Base-by-base conservation (phyloP, 2,329 filamentous ascomycete genomes). In the Phaeosphaeria sp. region DNA sequence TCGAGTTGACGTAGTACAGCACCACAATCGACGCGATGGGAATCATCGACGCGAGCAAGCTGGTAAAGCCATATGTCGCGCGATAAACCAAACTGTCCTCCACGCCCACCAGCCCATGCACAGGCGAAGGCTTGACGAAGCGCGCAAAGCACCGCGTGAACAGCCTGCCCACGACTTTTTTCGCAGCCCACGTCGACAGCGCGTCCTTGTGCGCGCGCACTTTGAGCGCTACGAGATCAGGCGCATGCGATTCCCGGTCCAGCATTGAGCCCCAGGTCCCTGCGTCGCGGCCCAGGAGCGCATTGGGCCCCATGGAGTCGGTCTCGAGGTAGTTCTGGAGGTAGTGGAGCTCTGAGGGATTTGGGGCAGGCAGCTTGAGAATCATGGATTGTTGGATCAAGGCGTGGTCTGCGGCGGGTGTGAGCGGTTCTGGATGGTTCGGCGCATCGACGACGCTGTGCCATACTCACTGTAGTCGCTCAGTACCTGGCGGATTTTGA, bases 21-120 rank as follows among this genome's bases (percentile, higher is more conserved):
- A 69, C 57, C 1, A 59, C 39, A 6, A 73, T 72, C 0, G 64
- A 68, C 1, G 59, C 55, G 15, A 72, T 64, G 0, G 66, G 66
- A 1, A 72, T 46, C 6, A 69, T 30, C 0, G 66, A 64, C 6
- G 68, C 71, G 1, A 71, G 2, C 3, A 67, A 60, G 13, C 51
- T 62, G 0, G 54, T 68, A 4, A 69, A 46, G 60, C 59, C 67
- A 22, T 56, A 64, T 1, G 65, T 72, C 0, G 64, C 50, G 7
- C 52, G 56, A 20, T 63, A 58, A 2, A 69, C 47, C 1, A 54
- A 54, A 0, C 20, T 53, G 43, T 67, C 65, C 6, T 64, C 46
- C 42, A 55, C 59, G 15, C 58, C 50, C 13, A 53, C 20, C 1
- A 47, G 30, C 6, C 63, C 60, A 46, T 59, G 47, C 5, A 54